These are phyloP conservation scores for Cryphonectria carpinicola DNA, from an alignment of 2,329 filamentous ascomycete species.

Conservation along the genomic window DNA sequence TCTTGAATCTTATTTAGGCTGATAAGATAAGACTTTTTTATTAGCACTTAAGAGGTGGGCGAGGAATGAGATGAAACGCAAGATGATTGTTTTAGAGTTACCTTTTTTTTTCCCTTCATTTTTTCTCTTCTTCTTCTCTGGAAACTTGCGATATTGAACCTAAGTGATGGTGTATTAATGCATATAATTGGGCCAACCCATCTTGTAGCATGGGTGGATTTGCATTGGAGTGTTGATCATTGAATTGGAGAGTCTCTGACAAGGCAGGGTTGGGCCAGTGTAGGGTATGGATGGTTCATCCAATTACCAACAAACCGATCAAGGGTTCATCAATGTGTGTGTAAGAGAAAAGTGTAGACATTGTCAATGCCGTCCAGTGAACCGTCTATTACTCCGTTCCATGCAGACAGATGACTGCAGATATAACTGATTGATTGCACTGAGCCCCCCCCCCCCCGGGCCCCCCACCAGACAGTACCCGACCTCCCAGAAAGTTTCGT, in stretches of 20 bases:
- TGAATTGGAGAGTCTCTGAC: not conserved
- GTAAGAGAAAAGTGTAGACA: not conserved
- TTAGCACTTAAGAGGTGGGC: not conserved
- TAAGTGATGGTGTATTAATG: not conserved
- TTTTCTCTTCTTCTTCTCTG: not conserved
- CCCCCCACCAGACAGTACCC: no score
- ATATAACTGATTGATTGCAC: not conserved
- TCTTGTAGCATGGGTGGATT: not conserved
- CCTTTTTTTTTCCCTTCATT: no score
- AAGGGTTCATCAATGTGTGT: not conserved
- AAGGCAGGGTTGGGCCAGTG: not conserved
- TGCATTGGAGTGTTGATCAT: not conserved
- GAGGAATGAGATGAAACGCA: not conserved
- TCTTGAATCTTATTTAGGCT: constrained; percentile 20
- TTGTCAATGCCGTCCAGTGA: not conserved
- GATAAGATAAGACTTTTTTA: constrained; percentile 11
- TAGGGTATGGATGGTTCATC: no score
- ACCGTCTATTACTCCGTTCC: not conserved
- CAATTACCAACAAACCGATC: no score
- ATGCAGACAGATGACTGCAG: not conserved
- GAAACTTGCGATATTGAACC: not conserved
- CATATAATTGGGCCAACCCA: not conserved
- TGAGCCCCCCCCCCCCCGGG: not conserved
- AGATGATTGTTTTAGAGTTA: not conserved
- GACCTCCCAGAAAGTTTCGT: not conserved